Evolutionary conservation across 2,329 filamentous ascomycete genomes (phyloP), one percentile per base, ranked within the genome.

Genomic region (Fusarium sarcochroum): DNA sequence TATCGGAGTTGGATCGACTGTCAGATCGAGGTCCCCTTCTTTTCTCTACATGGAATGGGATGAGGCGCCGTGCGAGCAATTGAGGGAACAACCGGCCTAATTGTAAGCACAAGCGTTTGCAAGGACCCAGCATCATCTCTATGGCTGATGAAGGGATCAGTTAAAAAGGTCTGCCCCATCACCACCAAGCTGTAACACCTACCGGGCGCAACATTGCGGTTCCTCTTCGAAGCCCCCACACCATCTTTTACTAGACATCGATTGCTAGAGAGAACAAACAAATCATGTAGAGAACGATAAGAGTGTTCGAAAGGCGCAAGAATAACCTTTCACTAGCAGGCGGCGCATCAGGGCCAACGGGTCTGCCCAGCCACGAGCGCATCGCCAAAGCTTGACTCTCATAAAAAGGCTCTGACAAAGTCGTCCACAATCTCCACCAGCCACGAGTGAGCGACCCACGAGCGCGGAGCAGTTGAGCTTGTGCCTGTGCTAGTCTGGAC

Each of bases 171-270:
- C 17, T 53, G 55, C 50, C 56, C 51, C 64, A 56, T 68, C 58
- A 58, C 37, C 15, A 38, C 35, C 35, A 58, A 41, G 51, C 41
- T 68, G 59, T 57, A 69, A 65, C 55, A 34, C 25, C 40, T 66
- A 57, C 59, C 54, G 59, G 59, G 60, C 67, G 53, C 57, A 66
- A 59, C 44, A 58, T 63, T 73, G 60, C 58, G 69, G 71, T 72
- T 66, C 49, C 54, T 63, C 50, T 40, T 53, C 48, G 23, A 37
- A 45, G 58, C 63, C 63, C 63, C 59, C 67, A 68, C 55, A 42
- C 18, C 34, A 50, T 46, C 27, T 25, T 55, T 63, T 37, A 18
- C 14, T 23, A 25, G 18, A 21, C 34, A 40, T 46, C 9, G 50
- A 37, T 8, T 34, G 18, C 18, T 7, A 41, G 45, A 49, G 32